Evolutionary conservation across 495 filamentous ascomycete genomes (phyloP), one percentile per base, ranked within the genome.

Genomic region (Tetracladium setigerum): DNA sequence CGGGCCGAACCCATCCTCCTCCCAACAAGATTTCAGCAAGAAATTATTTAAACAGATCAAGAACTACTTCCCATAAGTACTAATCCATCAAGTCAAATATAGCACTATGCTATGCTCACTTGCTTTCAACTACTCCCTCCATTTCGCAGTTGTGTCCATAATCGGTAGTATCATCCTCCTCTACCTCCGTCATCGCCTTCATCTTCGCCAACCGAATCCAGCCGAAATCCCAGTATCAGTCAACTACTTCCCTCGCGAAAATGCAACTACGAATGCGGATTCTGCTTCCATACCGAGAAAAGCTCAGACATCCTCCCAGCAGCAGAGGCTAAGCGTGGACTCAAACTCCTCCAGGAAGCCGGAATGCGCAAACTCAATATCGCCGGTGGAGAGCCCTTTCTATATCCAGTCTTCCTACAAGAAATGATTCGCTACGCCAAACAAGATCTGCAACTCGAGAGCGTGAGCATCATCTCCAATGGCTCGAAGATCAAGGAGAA

Each of bases 281-380:
- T 79, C 58, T 79, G 75, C 50, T 79, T 80, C 64, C 76, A 80
- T 55, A 80, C 77, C 1, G 73, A 65, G 10, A 71, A 56, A 33
- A 63, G 63, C 3, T 73, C 67, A n/a, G 54, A 71, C 47, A 59
- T 73, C 6, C 60, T 60, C 5, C 33, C 60, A 8, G 59, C 65
- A 12, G 54, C 57, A 1, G 53, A 67, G 2, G 69, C 69, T 38
- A 69, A 75, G 47, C 52, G 49, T 8, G 76, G 66, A 12, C 62
- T 79, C 13, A 53, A 38, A 4, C 68, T 80, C 4, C 66, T 80
- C 14, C 53, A 56, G 16, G 50, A 66, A 3, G 74, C 71, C 5
- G 77, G 75, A 14, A 81, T 80, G 77, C 55, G 58, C 43, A 80
- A 80, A 50, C 59, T 78, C 47, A 80, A 81, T 59, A 74, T 80